Base-by-base conservation (phyloP, 371 early-diverging fungal species). In the Actinomucor elegans region DNA sequence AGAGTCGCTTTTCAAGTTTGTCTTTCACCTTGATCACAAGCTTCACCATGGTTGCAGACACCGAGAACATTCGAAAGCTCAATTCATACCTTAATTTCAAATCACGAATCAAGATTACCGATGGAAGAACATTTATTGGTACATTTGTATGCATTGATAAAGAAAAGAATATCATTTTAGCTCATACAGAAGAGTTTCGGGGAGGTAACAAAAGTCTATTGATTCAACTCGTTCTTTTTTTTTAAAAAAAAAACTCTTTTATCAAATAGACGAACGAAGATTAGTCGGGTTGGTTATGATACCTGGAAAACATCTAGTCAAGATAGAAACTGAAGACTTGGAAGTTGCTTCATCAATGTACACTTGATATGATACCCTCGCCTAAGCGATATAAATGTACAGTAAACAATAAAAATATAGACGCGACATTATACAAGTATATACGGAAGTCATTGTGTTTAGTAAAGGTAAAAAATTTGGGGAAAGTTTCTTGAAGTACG, bases 281-380 rank as follows among this genome's bases (percentile, higher is more conserved):
- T 74, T 81, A 29, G 91, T 94, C 18, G 92, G 92, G 5, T 69
- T 92, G 51, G 80, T 92, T 59, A 92, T 94, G 94, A 84, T 94
- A 12, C 94, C 94, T 1, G 94, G 94, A 20, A 78, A 85, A 45
- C 92, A 92, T 58, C 58, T 93, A 8, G 80, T 84, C 32, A 84
- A 80, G 48, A 74, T 80, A 9, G 87, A 88, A 59, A 76, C 86
- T 17, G 90, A 92, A 70, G 80, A 84, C 56, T 61, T 84, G 11
- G 58, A 57, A 12, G 28, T 49, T 8, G 21, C 58, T 1, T 36
- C 35, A 21, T 31, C 55, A 26, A 14, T 59, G 18, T 67, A 67
- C 36, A 52, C 59, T 21, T 64, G 43, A 59, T 27, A 45, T 21
- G 28, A 31, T 43, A 23, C 23, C 48, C 35, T 26, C 26, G 11